phyloP scores from a whole-genome alignment of 2,329 filamentous ascomycete species.

The Colletotrichum limetticola region DNA sequence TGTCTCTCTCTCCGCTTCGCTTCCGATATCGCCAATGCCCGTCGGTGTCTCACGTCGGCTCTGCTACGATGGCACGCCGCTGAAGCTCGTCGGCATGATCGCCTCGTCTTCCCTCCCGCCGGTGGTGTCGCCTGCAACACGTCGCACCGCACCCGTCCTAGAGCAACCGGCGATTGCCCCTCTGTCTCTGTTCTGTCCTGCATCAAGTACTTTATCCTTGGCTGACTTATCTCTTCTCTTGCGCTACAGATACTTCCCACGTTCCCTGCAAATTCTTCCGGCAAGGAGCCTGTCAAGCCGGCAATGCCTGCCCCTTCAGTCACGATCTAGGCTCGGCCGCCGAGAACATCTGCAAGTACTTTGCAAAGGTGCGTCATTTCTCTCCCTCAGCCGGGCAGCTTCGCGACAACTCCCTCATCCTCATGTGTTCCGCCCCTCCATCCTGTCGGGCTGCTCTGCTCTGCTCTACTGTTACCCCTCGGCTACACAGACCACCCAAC shows the following conservation, averaged over 20 bases:
- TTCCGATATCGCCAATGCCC: background rate
- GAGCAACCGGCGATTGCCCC: conserved; percentile 19
- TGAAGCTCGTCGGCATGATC: background rate
- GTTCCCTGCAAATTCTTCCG: conserved; percentile 99
- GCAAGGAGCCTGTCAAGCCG: conserved; percentile 95
- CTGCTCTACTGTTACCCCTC: conserved; percentile 17
- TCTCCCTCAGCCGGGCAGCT: background rate
- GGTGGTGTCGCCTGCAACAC: conserved; percentile 18
- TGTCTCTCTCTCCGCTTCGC: background rate
- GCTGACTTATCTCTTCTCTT: conserved; percentile 35
- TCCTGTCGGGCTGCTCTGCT: conserved; percentile 33
- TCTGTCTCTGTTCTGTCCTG: conserved; percentile 6
- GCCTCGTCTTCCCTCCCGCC: background rate
- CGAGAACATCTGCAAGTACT: conserved; percentile 98
- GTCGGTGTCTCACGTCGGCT: background rate
- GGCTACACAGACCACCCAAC: conserved; percentile 22
- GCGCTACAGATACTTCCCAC: conserved; percentile 83
- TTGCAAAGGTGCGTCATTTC: conserved; percentile 80
- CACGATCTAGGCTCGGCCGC: conserved; percentile 88
- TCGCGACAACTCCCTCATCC: background rate
- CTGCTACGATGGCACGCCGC: background rate
- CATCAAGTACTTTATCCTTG: conserved; percentile 15
- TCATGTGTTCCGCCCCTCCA: conserved; percentile 9
- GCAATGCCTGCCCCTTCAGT: conserved; percentile 94
- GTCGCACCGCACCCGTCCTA: conserved; percentile 33